phyloP scores from a whole-genome alignment of 2,329 filamentous ascomycete species.

The Plenodomus biglobosus region DNA sequence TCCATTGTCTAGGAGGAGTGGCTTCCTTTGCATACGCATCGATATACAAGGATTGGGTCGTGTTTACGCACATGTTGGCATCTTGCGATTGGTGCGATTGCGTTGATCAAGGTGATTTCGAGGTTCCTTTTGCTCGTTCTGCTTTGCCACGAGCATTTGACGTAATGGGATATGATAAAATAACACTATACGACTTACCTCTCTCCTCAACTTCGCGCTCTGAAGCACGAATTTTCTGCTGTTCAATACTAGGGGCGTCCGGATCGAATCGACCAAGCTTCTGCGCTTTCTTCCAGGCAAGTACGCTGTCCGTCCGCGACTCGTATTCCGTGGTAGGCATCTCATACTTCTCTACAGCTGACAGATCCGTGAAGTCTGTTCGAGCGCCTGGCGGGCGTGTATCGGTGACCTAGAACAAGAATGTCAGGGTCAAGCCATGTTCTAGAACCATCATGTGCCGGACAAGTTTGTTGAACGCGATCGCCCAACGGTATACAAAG shows the following conservation, averaged over 20 bases:
- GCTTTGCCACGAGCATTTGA: constrained; percentile 18
- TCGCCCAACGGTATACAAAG: constrained; percentile 6
- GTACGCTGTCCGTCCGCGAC: constrained; percentile 79
- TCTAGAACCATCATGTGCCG: constrained; percentile 13
- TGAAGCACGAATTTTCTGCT: constrained; percentile 69
- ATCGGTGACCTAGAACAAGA: constrained; percentile 67
- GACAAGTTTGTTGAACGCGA: constrained; percentile 12
- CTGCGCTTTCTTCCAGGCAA: constrained; percentile 93
- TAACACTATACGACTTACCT: constrained; percentile 51
- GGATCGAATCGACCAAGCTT: constrained; percentile 97
- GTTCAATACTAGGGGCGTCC: constrained; percentile 70
- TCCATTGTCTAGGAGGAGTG: too few relatives aligned
- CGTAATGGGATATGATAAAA: constrained; percentile 13
- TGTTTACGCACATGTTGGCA: too few relatives aligned
- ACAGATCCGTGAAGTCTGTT: constrained; percentile 78
- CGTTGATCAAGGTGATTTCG: not conserved
- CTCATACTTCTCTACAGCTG: constrained; percentile 82
- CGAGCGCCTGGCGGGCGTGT: constrained; percentile 73
- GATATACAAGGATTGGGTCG: too few relatives aligned
- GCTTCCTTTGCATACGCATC: too few relatives aligned
- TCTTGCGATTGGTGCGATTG: not conserved
- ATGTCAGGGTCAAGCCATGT: constrained; percentile 27
- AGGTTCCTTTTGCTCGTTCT: constrained; percentile 21
- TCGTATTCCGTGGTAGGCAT: constrained; percentile 88
- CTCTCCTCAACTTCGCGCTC: constrained; percentile 69